Base-by-base conservation (phyloP, 345 rosid genomes). In the Dovyalis caffra region DNA sequence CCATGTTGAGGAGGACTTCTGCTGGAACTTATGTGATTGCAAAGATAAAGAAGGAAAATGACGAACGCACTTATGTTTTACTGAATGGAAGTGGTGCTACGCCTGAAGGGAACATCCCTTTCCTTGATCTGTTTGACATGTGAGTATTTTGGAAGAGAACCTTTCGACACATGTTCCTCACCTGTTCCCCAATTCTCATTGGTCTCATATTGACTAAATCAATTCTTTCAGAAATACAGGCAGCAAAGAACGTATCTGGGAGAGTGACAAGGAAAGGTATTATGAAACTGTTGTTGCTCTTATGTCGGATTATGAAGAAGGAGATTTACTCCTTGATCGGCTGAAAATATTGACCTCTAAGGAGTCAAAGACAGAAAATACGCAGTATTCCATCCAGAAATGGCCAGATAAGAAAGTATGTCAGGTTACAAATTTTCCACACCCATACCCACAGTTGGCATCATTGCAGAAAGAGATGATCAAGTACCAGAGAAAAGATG, bases 81-180 rank as follows among this genome's bases (percentile, higher is more conserved):
- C 87, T 95, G 79, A 93, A 95, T 74, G 99, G 99, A 77, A 87
- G 77, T 79, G 99, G 99, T 65, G 98, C 99, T 75, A 93, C 99
- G 68, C 92, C 98, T 63, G 90, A 90, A 84, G 99, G 99, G 83
- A 90, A 91, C 85, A 87, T 93, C 76, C 99, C 99, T 33, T 95
- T 95, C 86, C 92, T 95, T 64, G 99, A 95, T 87, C 86, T 93
- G 85, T 93, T 95, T 87, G 97, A 93, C 76, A 86, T 95, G 99
- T 95, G 86, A 92, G 99, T 79, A 64, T 70, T 62, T 61, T 29
- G 66, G 40, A 65, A 77, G 14, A 49, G 56, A 57, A n/a, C 29
- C 12, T 63, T 70, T 70, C 33, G 62, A 43, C 15, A 28, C 64
- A 25, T 70, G 58, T 66, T 35, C 51, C 49, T 47, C 23, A 33